Base-by-base conservation (phyloP, 805 yeast genomes). In the Candida manassasensis region DNA sequence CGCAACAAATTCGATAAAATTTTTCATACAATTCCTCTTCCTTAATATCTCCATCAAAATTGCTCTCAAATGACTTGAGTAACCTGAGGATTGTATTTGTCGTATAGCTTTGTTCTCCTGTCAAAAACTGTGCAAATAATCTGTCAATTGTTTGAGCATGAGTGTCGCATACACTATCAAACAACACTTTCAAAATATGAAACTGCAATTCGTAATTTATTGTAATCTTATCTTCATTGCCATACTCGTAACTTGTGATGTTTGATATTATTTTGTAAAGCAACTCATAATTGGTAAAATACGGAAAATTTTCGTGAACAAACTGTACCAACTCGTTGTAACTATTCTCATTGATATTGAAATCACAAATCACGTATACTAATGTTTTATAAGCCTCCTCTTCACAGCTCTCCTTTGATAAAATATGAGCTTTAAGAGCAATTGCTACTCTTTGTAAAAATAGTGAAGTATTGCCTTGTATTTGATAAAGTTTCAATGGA, bases 311-410 rank as follows among this genome's bases (percentile, higher is more conserved):
- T 17, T n/a, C 26, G 11, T 12, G 19, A 14, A 36, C 21, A 25
- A 40, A 41, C 16, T 34, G 36, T 4, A 19, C n/a, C 4, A 40
- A 11, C 4, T 30, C 27, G 4, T 15, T 12, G 31, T 34, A 34
- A 16, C 33, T 19, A 27, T 15, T 11, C n/a, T 27, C 19, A 17
- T 15, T 17, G 18, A 27, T 17, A 40, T 56, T 56, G 36, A 48
- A 61, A 42, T 64, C 70, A 13, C 55, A 47, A 15, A 51, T 27
- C 2, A 50, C 37, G 11, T 39, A 36, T 21, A 48, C 32, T 26
- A 53, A 39, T 1, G 52, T 27, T n/a, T 27, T 15, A 19, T 27
- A 27, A n/a, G 15, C 12, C 6, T 24, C 27, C 12, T n/a, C 12
- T 6, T 6, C 27, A n/a, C 8, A 6, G 12, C 9, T 10, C 7